Conservation (phyloP, 352 stramenopile species). For the Pythium aristosporum region DNA sequence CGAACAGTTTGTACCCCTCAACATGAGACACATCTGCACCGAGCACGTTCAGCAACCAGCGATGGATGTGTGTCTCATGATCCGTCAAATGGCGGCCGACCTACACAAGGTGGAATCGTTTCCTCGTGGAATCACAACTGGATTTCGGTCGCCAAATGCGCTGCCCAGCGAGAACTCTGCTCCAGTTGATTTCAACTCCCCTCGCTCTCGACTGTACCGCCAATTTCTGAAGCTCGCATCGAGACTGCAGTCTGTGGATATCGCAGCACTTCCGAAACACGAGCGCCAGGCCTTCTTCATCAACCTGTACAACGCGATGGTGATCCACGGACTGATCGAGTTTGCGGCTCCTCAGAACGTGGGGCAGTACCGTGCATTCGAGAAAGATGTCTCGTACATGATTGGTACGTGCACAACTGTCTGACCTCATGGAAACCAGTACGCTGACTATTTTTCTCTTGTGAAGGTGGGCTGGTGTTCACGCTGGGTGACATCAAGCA, state of each 20-base stretch:
- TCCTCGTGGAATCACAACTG: conserved; percentile 65
- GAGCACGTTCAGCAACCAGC: conserved; percentile 41
- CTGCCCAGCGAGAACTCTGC: conserved; percentile 23
- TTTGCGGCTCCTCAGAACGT: conserved; percentile 85
- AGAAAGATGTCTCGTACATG: conserved; percentile 78
- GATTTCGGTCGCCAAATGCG: conserved; percentile 42
- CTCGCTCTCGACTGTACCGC: conserved; percentile 64
- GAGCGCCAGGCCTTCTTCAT: conserved; percentile 88
- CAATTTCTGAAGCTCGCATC: conserved; percentile 68
- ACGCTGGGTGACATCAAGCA: conserved; percentile 86
- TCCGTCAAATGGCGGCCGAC: conserved; percentile 65
- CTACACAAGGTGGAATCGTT: conserved; percentile 68
- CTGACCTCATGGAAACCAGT: neutral
- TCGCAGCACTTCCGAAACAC: conserved; percentile 74
- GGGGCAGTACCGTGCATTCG: conserved; percentile 81
- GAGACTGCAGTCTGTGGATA: conserved; percentile 67
- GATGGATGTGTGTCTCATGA: conserved; percentile 72
- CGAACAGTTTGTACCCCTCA: conserved; percentile 75
- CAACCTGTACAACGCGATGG: conserved; percentile 90
- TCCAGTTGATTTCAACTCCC: conserved; percentile 50
- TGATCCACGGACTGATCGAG: conserved; percentile 83
- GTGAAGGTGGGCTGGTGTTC: conserved; percentile 64
- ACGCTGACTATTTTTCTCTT: conserved; percentile 1
- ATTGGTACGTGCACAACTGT: conserved; percentile 39
- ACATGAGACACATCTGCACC: conserved; percentile 75